A percentile compares a stretch with the other conserved stretches of the same genome.
Evolutionary conservation across 1,284 basidiomycete species (phyloP).

Genomic region (Vanrija sp.): DNA sequence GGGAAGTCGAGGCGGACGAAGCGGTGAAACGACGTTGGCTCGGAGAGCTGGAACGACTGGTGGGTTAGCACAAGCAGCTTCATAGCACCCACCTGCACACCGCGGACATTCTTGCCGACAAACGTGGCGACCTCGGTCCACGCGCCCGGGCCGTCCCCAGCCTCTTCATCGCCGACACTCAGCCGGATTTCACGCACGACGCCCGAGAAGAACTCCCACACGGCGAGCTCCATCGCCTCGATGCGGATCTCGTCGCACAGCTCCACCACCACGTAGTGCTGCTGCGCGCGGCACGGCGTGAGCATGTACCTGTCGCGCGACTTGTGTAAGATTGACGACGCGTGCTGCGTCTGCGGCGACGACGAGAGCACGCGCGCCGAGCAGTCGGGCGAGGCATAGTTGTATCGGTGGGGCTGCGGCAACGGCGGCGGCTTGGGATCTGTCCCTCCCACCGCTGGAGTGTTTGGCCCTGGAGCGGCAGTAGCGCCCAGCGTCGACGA

Average conservation of each 20-base stretch:
- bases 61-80: constrained; percentile 43
- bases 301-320: constrained; percentile 97
- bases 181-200: constrained; percentile 90
- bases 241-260: constrained; percentile 96
- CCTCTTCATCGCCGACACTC: constrained; percentile 67
- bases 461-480: neutral
- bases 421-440: neutral
- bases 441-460: neutral
- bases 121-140: constrained; percentile 64
- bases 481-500: constrained; percentile 1
- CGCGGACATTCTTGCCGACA: constrained; percentile 80
- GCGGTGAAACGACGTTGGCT: constrained; percentile 78
- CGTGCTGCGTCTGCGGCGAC: constrained; percentile 76
- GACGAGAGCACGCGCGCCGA: constrained; percentile 84
- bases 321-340: constrained; percentile 76
- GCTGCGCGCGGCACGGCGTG: constrained; percentile 70
- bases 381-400: constrained; percentile 90
- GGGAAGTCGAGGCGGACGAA: constrained; percentile 93
- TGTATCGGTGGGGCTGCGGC: constrained; percentile 63
- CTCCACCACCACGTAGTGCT: constrained; percentile 88
- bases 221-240: constrained; percentile 91
- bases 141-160: constrained; percentile 14
- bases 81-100: constrained; percentile 69
- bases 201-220: constrained; percentile 97
- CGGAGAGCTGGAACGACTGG: constrained; percentile 60